Conservation (phyloP, 495 filamentous ascomycete genomes). For the Lepidopterella palustris region DNA sequence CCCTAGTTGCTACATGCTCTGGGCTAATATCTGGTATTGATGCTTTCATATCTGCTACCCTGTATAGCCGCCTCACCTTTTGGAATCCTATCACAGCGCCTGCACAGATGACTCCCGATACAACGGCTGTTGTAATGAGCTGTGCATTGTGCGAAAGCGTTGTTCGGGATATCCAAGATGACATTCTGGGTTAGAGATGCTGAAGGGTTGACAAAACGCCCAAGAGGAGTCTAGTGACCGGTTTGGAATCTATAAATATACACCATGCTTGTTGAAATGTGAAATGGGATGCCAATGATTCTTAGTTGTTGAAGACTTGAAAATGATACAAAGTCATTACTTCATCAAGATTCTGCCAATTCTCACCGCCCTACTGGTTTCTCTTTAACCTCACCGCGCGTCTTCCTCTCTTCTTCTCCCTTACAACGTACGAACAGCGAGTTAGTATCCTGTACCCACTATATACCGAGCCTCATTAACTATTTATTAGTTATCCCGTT, state of each 20-base stretch:
- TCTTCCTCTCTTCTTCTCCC: background rate
- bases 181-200: constrained; percentile 37
- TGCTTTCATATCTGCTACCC: constrained; percentile 34
- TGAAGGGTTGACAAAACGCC: background rate
- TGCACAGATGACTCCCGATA: constrained; percentile 70
- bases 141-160: constrained; percentile 53
- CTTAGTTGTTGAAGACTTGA: background rate
- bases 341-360: background rate
- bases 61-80: constrained; percentile 30
- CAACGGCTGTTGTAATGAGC: constrained; percentile 66
- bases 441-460: background rate
- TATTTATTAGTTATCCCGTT: too few relatives aligned
- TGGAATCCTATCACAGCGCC: constrained; percentile 51
- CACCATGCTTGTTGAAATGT: background rate
- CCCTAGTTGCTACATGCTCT: constrained; percentile 33
- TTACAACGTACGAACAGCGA: constrained; percentile 1
- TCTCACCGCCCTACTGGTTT: background rate
- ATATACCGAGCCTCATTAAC: too few relatives aligned
- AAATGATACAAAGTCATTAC: background rate
- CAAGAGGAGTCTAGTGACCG: too few relatives aligned
- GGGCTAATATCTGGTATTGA: constrained; percentile 37
- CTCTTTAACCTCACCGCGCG: background rate
- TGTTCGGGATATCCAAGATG: constrained; percentile 52
- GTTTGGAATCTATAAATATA: background rate
- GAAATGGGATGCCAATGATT: background rate